These are phyloP conservation scores for Anethum foeniculum DNA, from an alignment of 140 eudicot species.

Conservation along the genomic window DNA sequence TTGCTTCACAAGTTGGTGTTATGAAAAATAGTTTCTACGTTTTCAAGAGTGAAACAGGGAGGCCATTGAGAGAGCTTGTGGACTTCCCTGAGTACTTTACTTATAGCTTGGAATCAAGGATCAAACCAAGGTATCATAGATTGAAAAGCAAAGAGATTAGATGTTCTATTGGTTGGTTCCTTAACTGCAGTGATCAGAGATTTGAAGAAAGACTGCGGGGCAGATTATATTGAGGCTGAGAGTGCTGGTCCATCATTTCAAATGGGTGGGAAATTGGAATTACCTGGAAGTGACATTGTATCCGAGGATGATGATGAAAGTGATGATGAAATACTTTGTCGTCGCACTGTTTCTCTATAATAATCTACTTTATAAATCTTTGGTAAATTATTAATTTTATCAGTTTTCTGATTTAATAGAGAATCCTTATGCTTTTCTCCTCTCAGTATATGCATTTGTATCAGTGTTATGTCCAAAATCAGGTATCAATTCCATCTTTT, in stretches of 20 bases:
- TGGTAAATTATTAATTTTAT: background rate
- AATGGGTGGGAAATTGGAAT: conserved; percentile 87
- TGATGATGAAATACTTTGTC: conserved; percentile 83
- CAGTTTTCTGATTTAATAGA: background rate
- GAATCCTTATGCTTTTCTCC: background rate
- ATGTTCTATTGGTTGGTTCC: conserved; percentile 71
- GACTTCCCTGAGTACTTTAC: conserved; percentile 93
- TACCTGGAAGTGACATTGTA: conserved; percentile 58
- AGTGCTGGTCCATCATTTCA: conserved; percentile 59
- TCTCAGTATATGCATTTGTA: background rate
- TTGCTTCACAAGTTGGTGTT: conserved; percentile 63
- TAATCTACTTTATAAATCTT: background rate
- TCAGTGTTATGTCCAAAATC: background rate
- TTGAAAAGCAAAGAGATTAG: conserved; percentile 69
- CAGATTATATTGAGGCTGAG: conserved; percentile 61
- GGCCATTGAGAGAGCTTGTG: conserved; percentile 78
- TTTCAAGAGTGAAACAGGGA: conserved; percentile 86
- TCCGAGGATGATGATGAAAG: conserved; percentile 84
- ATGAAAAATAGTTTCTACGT: conserved; percentile 84
- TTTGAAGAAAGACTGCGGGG: conserved; percentile 76
- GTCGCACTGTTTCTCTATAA: conserved; percentile 85
- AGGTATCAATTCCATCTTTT: too few species aligned
- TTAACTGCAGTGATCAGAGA: conserved; percentile 91
- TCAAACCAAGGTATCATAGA: conserved; percentile 71
- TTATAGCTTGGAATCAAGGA: conserved; percentile 82